Evolutionary conservation across 768 basidiomycete species (phyloP).

Genomic region (Lactifluus pinguis): DNA sequence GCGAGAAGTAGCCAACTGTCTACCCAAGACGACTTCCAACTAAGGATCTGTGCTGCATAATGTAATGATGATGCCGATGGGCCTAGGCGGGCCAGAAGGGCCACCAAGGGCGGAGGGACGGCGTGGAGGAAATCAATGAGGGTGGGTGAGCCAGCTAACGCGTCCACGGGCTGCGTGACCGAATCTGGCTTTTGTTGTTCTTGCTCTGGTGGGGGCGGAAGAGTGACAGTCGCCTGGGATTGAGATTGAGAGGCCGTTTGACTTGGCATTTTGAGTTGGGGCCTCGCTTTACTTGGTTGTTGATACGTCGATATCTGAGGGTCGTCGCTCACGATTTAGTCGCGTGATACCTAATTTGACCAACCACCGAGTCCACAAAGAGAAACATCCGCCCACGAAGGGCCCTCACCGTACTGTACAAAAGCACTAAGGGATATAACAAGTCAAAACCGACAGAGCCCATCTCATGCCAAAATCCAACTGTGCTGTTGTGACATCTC

Average conservation of each 20-base stretch:
- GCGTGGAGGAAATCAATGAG: slow-evolving; percentile 42
- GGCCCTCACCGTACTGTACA: too few species aligned
- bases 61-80: slow-evolving; percentile 41
- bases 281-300: too few species aligned
- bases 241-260: slow-evolving; percentile 10
- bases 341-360: too few species aligned
- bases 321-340: too few species aligned
- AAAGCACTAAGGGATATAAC: too few species aligned
- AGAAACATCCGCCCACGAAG: too few species aligned
- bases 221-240: background rate
- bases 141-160: slow-evolving; percentile 16
- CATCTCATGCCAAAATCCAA: too few species aligned
- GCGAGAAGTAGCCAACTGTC: slow-evolving; percentile 60
- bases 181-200: background rate
- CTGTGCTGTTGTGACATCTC: too few species aligned
- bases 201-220: background rate
- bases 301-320: too few species aligned
- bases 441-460: too few species aligned
- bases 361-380: too few species aligned
- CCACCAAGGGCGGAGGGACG: slow-evolving; percentile 53
- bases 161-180: background rate
- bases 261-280: background rate
- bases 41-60: slow-evolving; percentile 38
- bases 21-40: slow-evolving; percentile 51
- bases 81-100: slow-evolving; percentile 52